A percentile compares a stretch with the other conserved stretches of the same genome.
These are phyloP conservation scores for Heimioporus retisporus DNA, from an alignment of 1,284 basidiomycete species.

Conservation along the genomic window DNA sequence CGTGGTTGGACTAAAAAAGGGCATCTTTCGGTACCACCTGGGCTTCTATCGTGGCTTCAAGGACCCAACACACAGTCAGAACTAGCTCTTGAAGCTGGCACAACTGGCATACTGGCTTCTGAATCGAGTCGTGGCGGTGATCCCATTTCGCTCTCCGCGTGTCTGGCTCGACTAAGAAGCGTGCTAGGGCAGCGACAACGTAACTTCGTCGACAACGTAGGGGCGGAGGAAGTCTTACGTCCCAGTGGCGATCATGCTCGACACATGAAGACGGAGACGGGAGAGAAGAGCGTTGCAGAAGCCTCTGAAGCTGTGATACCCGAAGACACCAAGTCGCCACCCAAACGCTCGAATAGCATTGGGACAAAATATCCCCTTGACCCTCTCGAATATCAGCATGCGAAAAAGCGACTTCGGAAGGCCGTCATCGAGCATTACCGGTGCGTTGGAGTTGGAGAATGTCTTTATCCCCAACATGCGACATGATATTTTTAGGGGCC, in stretches of 20 bases:
- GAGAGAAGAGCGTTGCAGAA: background rate
- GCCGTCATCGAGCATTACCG: conserved; percentile 92
- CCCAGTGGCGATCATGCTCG: conserved; percentile 6
- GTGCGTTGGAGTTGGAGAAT: conserved; percentile 45
- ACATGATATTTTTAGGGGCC: conserved; percentile 52
- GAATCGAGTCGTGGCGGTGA: conserved; percentile 32
- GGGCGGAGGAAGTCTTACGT: background rate
- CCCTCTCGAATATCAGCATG: conserved; percentile 85
- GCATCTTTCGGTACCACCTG: conserved; percentile 9
- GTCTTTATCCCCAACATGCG: conserved; percentile 18
- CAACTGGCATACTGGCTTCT: conserved; percentile 15
- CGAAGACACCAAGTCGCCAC: conserved; percentile 1
- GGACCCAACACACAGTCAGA: background rate
- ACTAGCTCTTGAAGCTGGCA: background rate
- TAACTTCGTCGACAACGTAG: conserved; percentile 4
- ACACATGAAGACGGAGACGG: background rate
- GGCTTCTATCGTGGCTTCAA: conserved; percentile 16
- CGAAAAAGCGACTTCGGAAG: conserved; percentile 85
- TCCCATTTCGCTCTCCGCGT: background rate
- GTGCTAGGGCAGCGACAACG: background rate
- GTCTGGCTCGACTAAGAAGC: conserved; percentile 3
- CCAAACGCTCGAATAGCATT: background rate
- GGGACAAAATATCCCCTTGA: conserved; percentile 46
- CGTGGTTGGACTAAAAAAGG: conserved; percentile 24
- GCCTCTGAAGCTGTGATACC: conserved; percentile 1